These are phyloP conservation scores for Cetradonia linearis DNA, from an alignment of 495 filamentous ascomycete species.

Conservation along the genomic window DNA sequence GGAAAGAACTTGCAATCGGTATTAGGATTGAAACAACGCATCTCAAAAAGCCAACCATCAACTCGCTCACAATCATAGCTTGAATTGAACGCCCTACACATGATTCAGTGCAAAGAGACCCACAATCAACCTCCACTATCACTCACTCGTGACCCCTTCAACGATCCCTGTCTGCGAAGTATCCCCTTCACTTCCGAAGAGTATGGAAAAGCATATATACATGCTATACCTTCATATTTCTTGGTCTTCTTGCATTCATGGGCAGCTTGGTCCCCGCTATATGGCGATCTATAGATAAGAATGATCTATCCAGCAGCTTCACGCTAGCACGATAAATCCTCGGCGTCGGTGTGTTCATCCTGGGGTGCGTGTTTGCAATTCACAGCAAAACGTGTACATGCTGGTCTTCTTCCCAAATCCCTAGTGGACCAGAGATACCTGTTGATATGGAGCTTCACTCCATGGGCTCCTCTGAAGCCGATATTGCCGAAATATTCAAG, in stretches of 20 bases:
- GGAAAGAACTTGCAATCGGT: not conserved
- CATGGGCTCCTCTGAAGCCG: not conserved
- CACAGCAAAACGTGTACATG: conserved; percentile 1
- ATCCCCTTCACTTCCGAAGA: not conserved
- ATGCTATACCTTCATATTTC: not conserved
- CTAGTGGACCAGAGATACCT: not conserved
- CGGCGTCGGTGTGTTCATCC: not conserved
- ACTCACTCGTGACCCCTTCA: not conserved
- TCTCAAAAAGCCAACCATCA: not conserved
- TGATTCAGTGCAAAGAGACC: not conserved
- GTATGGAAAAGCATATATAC: not conserved
- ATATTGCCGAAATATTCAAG: not conserved
- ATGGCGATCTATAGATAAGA: not conserved
- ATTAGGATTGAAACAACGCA: not conserved
- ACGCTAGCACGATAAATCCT: not conserved
- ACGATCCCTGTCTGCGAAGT: not conserved
- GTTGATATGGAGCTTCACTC: not conserved
- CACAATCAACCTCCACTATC: not conserved
- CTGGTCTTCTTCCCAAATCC: not conserved
- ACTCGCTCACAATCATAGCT: not conserved
- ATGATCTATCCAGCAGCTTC: not conserved
- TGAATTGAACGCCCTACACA: not conserved
- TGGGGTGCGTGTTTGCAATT: not conserved
- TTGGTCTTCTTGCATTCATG: not conserved
- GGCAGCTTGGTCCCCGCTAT: not conserved